Percentiles rank a stretch among this genome's conserved stretches.
Conservation (phyloP, 2,329 filamentous ascomycete species). For the Raffaelea albimanens region DNA sequence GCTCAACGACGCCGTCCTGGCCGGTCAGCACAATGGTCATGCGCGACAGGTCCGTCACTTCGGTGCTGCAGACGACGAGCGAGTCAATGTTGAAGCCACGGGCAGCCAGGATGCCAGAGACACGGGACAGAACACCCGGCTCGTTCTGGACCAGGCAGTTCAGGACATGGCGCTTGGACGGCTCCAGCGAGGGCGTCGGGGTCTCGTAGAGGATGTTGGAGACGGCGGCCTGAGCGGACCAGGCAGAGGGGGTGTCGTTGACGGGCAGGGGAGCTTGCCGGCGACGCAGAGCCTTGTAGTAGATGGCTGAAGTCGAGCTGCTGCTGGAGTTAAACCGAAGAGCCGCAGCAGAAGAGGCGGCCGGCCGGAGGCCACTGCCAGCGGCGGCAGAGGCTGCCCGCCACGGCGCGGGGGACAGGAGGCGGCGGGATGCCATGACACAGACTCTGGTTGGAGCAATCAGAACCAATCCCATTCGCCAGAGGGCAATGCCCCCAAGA, state of each 20-base stretch:
- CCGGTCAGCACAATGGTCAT: slow-evolving; percentile 98
- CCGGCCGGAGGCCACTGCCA: slow-evolving; percentile 7
- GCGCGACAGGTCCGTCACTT: slow-evolving; percentile 90
- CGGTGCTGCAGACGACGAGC: slow-evolving; percentile 93
- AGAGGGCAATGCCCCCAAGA: too few relatives aligned
- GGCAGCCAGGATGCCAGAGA: slow-evolving; percentile 91
- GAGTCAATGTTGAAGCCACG: slow-evolving; percentile 99
- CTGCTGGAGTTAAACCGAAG: slow-evolving; percentile 34
- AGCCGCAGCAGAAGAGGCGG: slow-evolving; percentile 16
- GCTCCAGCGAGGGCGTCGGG: slow-evolving; percentile 69
- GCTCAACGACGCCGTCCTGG: slow-evolving; percentile 94
- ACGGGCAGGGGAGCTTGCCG: slow-evolving; percentile 79
- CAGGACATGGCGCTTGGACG: slow-evolving; percentile 88
- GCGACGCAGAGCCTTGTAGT: slow-evolving; percentile 93
- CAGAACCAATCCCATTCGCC: too few relatives aligned
- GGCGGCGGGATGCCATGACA: slow-evolving; percentile 3
- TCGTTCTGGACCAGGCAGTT: slow-evolving; percentile 99
- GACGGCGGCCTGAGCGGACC: slow-evolving; percentile 89
- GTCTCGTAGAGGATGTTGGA: slow-evolving; percentile 99
- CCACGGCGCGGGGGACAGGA: slow-evolving; percentile 14
- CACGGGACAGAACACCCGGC: slow-evolving; percentile 89
- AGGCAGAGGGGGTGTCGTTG: slow-evolving; percentile 62
- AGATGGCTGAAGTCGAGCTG: slow-evolving; percentile 83
- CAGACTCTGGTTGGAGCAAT: too few relatives aligned
- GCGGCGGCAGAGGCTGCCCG: slow-evolving; percentile 13